These are phyloP conservation scores for Sclerotinia glacialis DNA, from an alignment of 2,329 filamentous ascomycete species.

Conservation along the genomic window DNA sequence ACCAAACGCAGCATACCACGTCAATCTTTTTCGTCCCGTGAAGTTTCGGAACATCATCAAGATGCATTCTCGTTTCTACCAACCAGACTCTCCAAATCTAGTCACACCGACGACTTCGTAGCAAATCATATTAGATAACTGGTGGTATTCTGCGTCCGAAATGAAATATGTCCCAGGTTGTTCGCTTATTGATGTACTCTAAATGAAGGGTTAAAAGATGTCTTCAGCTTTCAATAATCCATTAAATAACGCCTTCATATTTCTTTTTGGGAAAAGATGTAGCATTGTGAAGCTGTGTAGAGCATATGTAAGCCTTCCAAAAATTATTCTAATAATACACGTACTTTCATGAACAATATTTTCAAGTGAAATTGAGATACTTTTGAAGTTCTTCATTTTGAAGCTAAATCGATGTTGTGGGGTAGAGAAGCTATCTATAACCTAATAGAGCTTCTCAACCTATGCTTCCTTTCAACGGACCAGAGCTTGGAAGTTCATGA, in stretches of 20 bases:
- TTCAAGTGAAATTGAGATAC: background rate
- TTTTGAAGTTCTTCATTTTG: background rate
- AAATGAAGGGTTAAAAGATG: slow-evolving; percentile 6
- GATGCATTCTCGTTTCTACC: background rate
- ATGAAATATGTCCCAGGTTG: background rate
- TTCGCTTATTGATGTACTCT: slow-evolving; percentile 5
- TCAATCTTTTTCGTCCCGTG: background rate
- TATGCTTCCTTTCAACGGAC: background rate
- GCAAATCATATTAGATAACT: no score
- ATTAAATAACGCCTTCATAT: no score
- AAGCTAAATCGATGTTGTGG: background rate
- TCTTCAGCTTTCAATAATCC: background rate
- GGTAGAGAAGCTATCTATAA: background rate
- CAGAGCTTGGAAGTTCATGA: background rate
- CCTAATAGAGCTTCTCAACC: background rate
- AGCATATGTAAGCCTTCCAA: rapidly evolving
- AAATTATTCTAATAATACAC: rapidly evolving
- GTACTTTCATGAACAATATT: background rate
- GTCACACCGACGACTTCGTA: background rate
- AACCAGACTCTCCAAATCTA: background rate
- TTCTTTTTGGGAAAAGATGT: no score
- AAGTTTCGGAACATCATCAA: background rate
- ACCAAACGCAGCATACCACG: background rate
- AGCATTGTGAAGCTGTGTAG: background rate
- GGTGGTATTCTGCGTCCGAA: background rate